Percentiles rank a stretch among this genome's conserved stretches.
Evolutionary conservation across 1,284 basidiomycete species (phyloP).

Genomic region (Cutaneotrichosporon curvatum): DNA sequence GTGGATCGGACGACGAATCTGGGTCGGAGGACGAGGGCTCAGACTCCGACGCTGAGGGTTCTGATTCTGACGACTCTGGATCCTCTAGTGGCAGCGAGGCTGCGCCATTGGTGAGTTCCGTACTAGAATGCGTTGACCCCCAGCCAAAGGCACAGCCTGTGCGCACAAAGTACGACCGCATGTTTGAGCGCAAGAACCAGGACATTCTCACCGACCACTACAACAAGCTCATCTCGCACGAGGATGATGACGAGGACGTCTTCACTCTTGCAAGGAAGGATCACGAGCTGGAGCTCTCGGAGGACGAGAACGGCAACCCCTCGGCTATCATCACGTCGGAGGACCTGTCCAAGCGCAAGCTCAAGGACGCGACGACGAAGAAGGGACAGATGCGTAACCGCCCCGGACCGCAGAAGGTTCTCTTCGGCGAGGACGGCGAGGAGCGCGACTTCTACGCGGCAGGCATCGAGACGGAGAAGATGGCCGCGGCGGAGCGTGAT

Average conservation of each 20-base stretch:
- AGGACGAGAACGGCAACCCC: conserved; percentile 37
- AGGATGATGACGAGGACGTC: conserved; percentile 63
- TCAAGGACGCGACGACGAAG: conserved; percentile 67
- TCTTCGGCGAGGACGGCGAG: conserved; percentile 79
- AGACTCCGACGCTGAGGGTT: conserved; percentile 9
- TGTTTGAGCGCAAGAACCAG: conserved; percentile 97
- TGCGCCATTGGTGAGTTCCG: conserved; percentile 1
- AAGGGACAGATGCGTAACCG: conserved; percentile 63
- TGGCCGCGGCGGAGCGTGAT: conserved; percentile 59
- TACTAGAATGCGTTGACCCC: too few relatives aligned
- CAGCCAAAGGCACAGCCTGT: conserved; percentile 45
- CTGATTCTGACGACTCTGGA: conserved; percentile 4
- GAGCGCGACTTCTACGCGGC: conserved; percentile 75
- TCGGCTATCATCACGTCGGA: conserved; percentile 29
- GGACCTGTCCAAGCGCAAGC: conserved; percentile 57
- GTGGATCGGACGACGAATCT: conserved; percentile 14
- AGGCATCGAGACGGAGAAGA: conserved; percentile 58
- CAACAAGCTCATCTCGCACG: conserved; percentile 72
- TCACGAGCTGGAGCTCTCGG: conserved; percentile 57
- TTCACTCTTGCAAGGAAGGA: conserved; percentile 87
- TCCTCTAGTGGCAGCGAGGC: background rate
- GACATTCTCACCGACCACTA: conserved; percentile 89
- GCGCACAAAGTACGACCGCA: conserved; percentile 93
- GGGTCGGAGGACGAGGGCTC: conserved; percentile 13
- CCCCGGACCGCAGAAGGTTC: conserved; percentile 56